Base-by-base conservation (phyloP, 352 stramenopile genomes). In the Globisporangium viniferum region DNA sequence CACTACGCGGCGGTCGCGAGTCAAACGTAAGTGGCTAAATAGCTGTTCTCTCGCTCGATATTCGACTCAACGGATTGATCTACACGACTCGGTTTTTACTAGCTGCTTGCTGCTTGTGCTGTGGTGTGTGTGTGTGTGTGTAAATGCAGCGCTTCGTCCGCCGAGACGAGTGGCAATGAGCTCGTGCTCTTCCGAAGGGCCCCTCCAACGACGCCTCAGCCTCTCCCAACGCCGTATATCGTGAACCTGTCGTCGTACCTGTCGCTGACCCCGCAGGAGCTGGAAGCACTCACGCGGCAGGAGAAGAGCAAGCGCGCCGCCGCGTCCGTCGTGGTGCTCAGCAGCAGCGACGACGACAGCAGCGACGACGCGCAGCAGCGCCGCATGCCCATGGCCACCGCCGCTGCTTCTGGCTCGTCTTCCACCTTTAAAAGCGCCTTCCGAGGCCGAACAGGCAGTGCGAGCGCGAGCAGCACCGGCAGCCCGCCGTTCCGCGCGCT, bases 1-100 rank as follows among this genome's bases (percentile, higher is more conserved):
- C 84, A 92, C 58, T 92, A 90, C 71, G 80, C 85, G 14, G 66
- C 78, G 3, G 70, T 81, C 6, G 78, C 71, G 61, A 68, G 74
- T 36, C 73, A 72, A 60, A 67, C 70, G 73, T 81, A 68, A 56
- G 75, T 77, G 18, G 10, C 54, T 39, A 18, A 18, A 5, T 39
- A 24, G 14, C 7, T 24, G 53, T 39, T 22, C 29, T 8, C 15
- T 41, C 5, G 5, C 22, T 56, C 7, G 12, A 18, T 27, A 57
- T 44, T 57, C 51, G 6, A 36, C 24, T 58, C 36, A 44, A 44
- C 15, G 15, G 41, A 1, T 59, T 58, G 12, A 36, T 29, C 14
- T 27, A 35, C 5, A 15, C 39, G 29, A 2, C 27, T 14, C 5
- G 2, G 5, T 12, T 9, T 7, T 55, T 18, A 36, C 54, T 27